Evolutionary conservation across 257 asterid genomes (phyloP).

Genomic region (Lycium barbarum): DNA sequence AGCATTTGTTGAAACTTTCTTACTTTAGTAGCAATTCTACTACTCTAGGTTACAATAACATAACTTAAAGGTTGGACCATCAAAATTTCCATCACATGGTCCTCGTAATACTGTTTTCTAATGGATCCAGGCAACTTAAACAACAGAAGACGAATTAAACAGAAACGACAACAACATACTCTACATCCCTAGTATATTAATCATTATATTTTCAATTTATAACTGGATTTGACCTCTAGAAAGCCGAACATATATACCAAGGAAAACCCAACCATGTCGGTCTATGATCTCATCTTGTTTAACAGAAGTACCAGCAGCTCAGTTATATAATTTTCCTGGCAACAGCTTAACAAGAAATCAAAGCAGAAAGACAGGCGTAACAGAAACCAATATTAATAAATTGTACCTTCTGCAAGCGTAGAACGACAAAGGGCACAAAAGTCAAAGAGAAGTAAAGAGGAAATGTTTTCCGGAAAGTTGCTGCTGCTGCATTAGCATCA

Average conservation of each 20-base stretch:
- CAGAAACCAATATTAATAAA: conserved; percentile 19
- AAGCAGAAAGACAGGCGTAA: not conserved
- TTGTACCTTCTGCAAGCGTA: conserved; percentile 92
- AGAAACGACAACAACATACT: not conserved
- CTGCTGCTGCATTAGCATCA: conserved; percentile 76
- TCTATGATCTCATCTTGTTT: conserved; percentile 21
- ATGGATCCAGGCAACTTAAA: not conserved
- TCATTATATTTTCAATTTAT: not conserved
- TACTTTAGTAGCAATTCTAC: not conserved
- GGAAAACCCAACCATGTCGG: not conserved
- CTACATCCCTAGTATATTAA: not conserved
- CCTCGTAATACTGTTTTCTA: conserved; percentile 3
- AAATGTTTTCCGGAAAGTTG: conserved; percentile 95
- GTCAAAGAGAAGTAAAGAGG: conserved; percentile 98
- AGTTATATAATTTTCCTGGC: not conserved
- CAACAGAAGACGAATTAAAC: conserved; percentile 15
- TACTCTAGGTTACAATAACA: conserved; percentile 9
- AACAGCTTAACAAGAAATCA: conserved; percentile 8
- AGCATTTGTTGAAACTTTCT: not conserved
- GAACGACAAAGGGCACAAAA: conserved; percentile 93
- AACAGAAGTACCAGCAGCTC: conserved; percentile 22
- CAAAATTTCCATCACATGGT: conserved; percentile 16
- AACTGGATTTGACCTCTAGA: conserved; percentile 9
- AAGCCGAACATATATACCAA: conserved; percentile 6
- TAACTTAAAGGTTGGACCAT: not conserved